Base-by-base conservation (phyloP, 2,329 filamentous ascomycete species). In the Scedosporium dehoogii region DNA sequence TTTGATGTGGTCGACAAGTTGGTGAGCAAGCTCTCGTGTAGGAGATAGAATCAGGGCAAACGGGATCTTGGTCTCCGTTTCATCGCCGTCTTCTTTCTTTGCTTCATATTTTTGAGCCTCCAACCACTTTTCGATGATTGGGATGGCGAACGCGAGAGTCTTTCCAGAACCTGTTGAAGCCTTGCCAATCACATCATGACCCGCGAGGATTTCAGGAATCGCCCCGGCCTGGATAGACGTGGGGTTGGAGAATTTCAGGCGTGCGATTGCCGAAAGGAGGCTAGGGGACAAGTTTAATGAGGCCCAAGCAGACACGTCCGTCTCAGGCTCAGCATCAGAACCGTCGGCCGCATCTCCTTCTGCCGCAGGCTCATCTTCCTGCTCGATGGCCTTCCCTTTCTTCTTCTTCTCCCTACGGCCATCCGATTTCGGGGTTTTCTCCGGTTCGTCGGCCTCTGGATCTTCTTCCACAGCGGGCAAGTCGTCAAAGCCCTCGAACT, bases 101-200 rank as follows among this genome's bases (percentile, higher is more conserved):
- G 70, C 69, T 14, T 71, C 73, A 51, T 73, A 73, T 2, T 53
- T 38, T 27, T 72, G 73, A 62, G 71, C 70, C 64, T 83, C 81
- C 44, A 99, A 75, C 80, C 88, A 97, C 62, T 83, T 81, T 73
- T 99, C 92, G 9, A 97, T 79, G 62, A 99, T 94, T 0, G 94
- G 94, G 65, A 99, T 92, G 1, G 89, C 91, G 73, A 96, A 99
- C 0, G 94, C 93, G 55, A 99, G 78, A 0, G 94, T 99, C 76
- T 99, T 99, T 68, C 94, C 94, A 14, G 94, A 97, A 67, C 94
- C 94, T 0, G 94, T 99, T 10, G 93, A 89, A 1, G 94, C 94
- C 76, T 99, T 99, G 51, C 94, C 94, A 66, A 99, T 89, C 16
- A 97, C 88, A 73, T 99, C 93, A 71, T 90, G 89, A 0, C 93